Evolutionary conservation across 2,329 filamentous ascomycete species (phyloP), one percentile per base, ranked within the genome.

Genomic region (Phoma sp.): DNA sequence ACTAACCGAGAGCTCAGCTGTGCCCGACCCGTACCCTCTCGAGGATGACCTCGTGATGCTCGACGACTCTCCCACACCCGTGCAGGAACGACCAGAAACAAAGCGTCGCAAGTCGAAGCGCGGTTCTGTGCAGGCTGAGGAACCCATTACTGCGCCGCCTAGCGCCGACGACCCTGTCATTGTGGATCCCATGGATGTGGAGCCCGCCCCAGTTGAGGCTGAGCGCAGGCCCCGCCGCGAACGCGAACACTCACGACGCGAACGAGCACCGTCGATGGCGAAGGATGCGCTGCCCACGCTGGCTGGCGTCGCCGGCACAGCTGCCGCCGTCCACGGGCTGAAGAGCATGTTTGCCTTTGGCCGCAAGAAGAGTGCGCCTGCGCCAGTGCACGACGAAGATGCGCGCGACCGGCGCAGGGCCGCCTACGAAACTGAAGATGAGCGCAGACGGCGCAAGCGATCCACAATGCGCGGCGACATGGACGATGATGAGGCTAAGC

Each of bases 41-140:
- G 83, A 85, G 53, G 87, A 89, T 60, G 84, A 86, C 63, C 54
- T 85, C 34, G 81, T 84, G 42, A 81, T 85, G 62, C 74, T 74
- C 11, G 79, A 77, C 49, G 73, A 78, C 18, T 65, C 70, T 50
- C 68, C 70, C 34, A 65, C 72, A 46, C 72, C 42, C 15, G 42
- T 69, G 51, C 67, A 61, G 33, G 57, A 63, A 18, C 71, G 74
- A 36, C 58, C 68, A 52, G 67, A 74, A 40, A 64, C 73, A 59
- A 76, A 73, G 40, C 71, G 73, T 39, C 74, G 75, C 65, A 75
- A 72, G 53, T 76, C 76, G 9, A 78, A 77, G 60, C 76, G 75
- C 37, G 71, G 71, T 28, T 75, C 76, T 26, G 65, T 62, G 47
- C 65, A 69, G 40, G 69, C 71, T 46, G 65, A 65, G 36, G 71